Percentiles rank a stretch among this genome's conserved stretches.
Evolutionary conservation across 768 basidiomycete genomes (phyloP).

Genomic region (Trametes elegans): DNA sequence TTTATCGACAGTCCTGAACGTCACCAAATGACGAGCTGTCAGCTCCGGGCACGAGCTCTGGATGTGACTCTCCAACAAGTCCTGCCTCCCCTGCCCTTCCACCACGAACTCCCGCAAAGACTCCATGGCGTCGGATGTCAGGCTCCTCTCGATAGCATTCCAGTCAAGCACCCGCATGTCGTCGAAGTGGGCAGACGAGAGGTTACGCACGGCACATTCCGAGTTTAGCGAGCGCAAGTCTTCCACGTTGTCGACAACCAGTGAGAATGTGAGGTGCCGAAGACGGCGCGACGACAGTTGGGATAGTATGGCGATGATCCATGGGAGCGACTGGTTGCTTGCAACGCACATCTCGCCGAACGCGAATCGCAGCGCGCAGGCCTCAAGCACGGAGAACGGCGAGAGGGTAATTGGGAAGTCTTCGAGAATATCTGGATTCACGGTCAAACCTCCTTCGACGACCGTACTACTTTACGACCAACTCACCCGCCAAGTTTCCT

Average conservation of each 20-base stretch:
- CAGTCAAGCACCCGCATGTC: slow-evolving; percentile 26
- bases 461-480: too few species aligned
- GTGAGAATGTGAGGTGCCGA: slow-evolving; percentile 17
- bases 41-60: too few species aligned
- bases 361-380: slow-evolving; percentile 20
- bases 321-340: slow-evolving; percentile 21
- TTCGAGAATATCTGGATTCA: neutral
- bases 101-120: slow-evolving; percentile 10
- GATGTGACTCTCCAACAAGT: slow-evolving; percentile 6
- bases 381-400: slow-evolving; percentile 15
- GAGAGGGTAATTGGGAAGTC: slow-evolving; percentile 12
- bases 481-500: slow-evolving; percentile 4
- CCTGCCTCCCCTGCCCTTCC: slow-evolving; percentile 17
- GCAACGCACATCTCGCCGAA: slow-evolving; percentile 28
- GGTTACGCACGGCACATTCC: slow-evolving; percentile 24
- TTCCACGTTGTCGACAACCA: slow-evolving; percentile 23
- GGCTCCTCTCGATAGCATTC: slow-evolving; percentile 7
- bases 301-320: slow-evolving; percentile 20
- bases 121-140: neutral
- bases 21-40: too few species aligned
- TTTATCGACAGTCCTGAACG: too few species aligned
- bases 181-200: slow-evolving; percentile 18
- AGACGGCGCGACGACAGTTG: slow-evolving; percentile 20
- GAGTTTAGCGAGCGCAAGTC: slow-evolving; percentile 26
- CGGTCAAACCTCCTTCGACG: too few species aligned